These are phyloP conservation scores for Kappamyces sp. DNA, from an alignment of 192 early-diverging fungal genomes.

Conservation along the genomic window DNA sequence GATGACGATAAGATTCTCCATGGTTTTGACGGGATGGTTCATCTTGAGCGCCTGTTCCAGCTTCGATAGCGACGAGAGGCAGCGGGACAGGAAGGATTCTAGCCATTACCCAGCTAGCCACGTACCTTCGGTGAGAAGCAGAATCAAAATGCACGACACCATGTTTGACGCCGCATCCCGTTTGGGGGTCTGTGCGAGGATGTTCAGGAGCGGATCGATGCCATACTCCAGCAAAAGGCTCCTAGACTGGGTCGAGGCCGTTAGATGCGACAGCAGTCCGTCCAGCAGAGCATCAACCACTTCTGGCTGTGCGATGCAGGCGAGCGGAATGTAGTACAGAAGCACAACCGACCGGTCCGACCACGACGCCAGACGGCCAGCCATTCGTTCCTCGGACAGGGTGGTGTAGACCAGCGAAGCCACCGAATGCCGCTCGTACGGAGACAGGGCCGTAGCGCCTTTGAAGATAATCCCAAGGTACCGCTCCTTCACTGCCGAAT, in stretches of 20 bases:
- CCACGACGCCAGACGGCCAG: not conserved
- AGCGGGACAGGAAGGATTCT: not conserved
- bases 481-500: not conserved
- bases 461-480: slow-evolving; percentile 14
- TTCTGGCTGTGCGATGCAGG: slow-evolving; percentile 4
- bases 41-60: not conserved
- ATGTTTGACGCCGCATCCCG: not conserved
- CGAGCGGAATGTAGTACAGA: slow-evolving; percentile 5
- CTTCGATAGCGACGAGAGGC: slow-evolving; percentile 3
- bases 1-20: slow-evolving; percentile 12
- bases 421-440: not conserved
- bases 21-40: slow-evolving; percentile 13
- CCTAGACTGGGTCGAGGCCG: slow-evolving; percentile 2
- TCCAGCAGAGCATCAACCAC: slow-evolving; percentile 14
- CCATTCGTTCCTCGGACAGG: not conserved
- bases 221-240: slow-evolving; percentile 1
- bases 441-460: no score
- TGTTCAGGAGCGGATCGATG: not conserved
- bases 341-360: slow-evolving; percentile 8
- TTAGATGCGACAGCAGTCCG: slow-evolving; percentile 1
- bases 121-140: slow-evolving; percentile 10
- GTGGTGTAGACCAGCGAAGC: slow-evolving; percentile 2
- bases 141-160: slow-evolving; percentile 1
- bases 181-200: not conserved
- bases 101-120: slow-evolving; percentile 4